These are phyloP conservation scores for Tylopilus intermedius DNA, from an alignment of 768 basidiomycete species.

Conservation along the genomic window DNA sequence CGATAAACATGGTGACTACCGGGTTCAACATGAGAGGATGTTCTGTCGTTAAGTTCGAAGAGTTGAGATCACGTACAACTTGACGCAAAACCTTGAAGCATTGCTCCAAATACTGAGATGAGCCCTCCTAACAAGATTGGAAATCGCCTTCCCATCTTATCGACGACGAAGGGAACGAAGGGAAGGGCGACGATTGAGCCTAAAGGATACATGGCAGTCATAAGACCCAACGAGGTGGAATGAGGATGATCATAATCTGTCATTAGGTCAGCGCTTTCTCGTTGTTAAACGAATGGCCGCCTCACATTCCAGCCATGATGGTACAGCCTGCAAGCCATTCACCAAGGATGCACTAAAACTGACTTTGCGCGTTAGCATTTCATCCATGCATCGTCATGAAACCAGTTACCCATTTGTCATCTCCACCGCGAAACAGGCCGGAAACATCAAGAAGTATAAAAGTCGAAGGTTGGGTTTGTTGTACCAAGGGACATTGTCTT, in stretches of 20 bases:
- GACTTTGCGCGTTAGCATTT: neutral
- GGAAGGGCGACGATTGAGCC: constrained; percentile 53
- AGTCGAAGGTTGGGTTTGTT: constrained; percentile 52
- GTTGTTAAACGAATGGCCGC: neutral
- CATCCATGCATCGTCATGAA: neutral
- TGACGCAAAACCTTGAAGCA: neutral
- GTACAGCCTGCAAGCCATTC: constrained; percentile 57
- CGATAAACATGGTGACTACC: neutral
- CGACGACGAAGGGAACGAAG: constrained; percentile 16
- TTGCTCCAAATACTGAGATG: neutral
- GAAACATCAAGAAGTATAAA: constrained; percentile 53
- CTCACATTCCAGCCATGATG: constrained; percentile 52
- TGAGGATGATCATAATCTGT: constrained; percentile 51
- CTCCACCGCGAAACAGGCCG: constrained; percentile 25
- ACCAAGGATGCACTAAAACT: constrained; percentile 45
- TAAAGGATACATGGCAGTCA: constrained; percentile 55
- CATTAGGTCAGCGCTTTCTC: neutral
- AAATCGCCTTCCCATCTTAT: constrained; percentile 1
- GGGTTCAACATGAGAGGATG: neutral
- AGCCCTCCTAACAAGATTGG: neutral
- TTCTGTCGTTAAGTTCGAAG: neutral
- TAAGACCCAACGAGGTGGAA: constrained; percentile 49
- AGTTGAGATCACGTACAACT: neutral
- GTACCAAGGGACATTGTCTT: constrained; percentile 54
- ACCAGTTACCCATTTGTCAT: constrained; percentile 4